phyloP scores from a whole-genome alignment of 2,329 filamentous ascomycete species.

The Diaporthe nobilis region DNA sequence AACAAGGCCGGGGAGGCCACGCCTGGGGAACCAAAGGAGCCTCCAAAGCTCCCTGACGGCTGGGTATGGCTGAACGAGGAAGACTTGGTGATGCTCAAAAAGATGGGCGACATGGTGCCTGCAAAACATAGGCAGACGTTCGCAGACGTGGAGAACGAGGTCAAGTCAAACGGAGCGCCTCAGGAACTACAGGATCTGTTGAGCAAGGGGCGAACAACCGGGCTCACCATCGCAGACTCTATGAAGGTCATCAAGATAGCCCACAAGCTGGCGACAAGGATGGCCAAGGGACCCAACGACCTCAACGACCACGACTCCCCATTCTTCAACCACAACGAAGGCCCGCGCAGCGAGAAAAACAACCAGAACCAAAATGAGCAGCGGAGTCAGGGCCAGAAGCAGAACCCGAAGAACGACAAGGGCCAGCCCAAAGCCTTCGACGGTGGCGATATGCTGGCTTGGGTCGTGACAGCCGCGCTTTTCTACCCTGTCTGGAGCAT shows the following conservation, averaged over 20 bases:
- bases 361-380: slow-evolving; percentile 42
- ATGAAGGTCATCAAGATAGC: slow-evolving; percentile 73
- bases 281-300: slow-evolving; percentile 43
- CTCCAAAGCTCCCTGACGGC: slow-evolving; percentile 55
- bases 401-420: slow-evolving; percentile 45
- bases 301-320: slow-evolving; percentile 47
- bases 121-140: slow-evolving; percentile 72
- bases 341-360: slow-evolving; percentile 45
- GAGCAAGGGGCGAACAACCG: slow-evolving; percentile 69
- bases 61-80: slow-evolving; percentile 63
- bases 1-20: slow-evolving; percentile 16
- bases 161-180: slow-evolving; percentile 80
- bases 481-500: slow-evolving; percentile 59
- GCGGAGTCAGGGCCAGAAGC: slow-evolving; percentile 41
- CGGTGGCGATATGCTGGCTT: slow-evolving; percentile 67
- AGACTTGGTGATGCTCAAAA: slow-evolving; percentile 67
- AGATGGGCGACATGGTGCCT: slow-evolving; percentile 74
- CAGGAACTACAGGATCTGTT: slow-evolving; percentile 73
- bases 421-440: slow-evolving; percentile 46
- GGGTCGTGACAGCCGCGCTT: slow-evolving; percentile 59
- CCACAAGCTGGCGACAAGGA: slow-evolving; percentile 66
- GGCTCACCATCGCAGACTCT: slow-evolving; percentile 60
- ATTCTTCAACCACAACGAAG: slow-evolving; percentile 46
- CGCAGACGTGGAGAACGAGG: slow-evolving; percentile 70
- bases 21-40: slow-evolving; percentile 29